Conservation (phyloP, 495 filamentous ascomycete genomes). For the Penicillium bovifimosum region DNA sequence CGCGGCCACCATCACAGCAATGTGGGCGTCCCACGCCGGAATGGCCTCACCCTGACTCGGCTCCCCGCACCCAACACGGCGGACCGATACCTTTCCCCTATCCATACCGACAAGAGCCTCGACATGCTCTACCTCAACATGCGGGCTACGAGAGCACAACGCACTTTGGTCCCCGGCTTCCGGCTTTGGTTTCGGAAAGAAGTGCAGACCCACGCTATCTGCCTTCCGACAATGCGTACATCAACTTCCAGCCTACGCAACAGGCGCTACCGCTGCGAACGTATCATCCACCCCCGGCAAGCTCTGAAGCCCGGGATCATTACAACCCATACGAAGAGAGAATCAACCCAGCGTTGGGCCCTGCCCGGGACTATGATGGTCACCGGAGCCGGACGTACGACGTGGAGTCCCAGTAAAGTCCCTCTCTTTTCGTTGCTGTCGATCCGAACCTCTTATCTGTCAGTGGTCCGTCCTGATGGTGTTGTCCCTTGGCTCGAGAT, state of each 20-base stretch:
- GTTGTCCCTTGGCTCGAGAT: background rate
- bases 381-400: conserved; percentile 28
- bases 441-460: conserved; percentile 15
- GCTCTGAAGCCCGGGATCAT: conserved; percentile 15
- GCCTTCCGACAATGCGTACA: conserved; percentile 18
- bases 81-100: conserved; percentile 12
- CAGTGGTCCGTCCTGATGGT: conserved; percentile 17
- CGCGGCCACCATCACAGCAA: conserved; percentile 22
- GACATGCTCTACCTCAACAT: conserved; percentile 11
- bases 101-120: conserved; percentile 21
- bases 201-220: conserved; percentile 23
- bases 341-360: conserved; percentile 17
- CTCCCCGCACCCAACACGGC: conserved; percentile 7
- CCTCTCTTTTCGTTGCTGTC: conserved; percentile 19
- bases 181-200: conserved; percentile 17
- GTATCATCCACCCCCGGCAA: conserved; percentile 10
- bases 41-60: conserved; percentile 9
- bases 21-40: conserved; percentile 20
- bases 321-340: conserved; percentile 22
- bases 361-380: conserved; percentile 24
- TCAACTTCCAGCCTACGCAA: conserved; percentile 16
- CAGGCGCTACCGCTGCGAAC: conserved; percentile 20
- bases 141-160: conserved; percentile 17
- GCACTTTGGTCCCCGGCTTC: conserved; percentile 13
- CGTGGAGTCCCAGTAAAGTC: conserved; percentile 39